Base-by-base conservation (phyloP, 2,329 filamentous ascomycete species). In the Penicillium sp. region DNA sequence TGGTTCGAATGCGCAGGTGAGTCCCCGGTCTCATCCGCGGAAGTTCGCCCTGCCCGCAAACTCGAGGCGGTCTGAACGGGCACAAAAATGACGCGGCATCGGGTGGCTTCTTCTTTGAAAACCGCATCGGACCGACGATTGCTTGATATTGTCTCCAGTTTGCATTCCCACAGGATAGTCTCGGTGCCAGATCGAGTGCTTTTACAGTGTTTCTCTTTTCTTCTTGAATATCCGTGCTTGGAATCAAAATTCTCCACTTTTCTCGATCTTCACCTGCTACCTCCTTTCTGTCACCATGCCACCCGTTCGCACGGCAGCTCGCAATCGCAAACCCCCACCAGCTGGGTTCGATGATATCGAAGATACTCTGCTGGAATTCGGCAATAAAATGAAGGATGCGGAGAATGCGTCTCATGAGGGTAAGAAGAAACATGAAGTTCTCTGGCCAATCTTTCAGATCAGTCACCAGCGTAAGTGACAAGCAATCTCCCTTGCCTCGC, bases 371-470 rank as follows among this genome's bases (percentile, higher is more conserved):
- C 75, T 85, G 45, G 81, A 84, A 57, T 84, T 84, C 67, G 72
- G 73, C 62, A 84, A 83, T 69, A 82, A 82, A 66, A 83, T 84
- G 81, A 84, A 84, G 65, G 82, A 85, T 63, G 93, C 93, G 45
- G 90, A 96, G 67, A 95, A 94, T 71, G 86, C 90, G 41, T 85
- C 89, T 13, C 80, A 84, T 59, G 72, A 88, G 73, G 67, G 88
- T 73, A 80, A 89, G 79, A 78, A 87, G 82, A 90, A 90, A 67
- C 86, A 96, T 66, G 89, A 97, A 72, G 88, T 88, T 58, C 81
- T 90, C 55, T 98, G 93, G 93, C 91, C 93, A 52, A 90, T 98
- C 57, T 97, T 98, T 66, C 90, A 97, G 69, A 96, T 98, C 66
- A 85, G 85, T 25, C 93, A 98, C 72, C 90, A 96, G 72, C 83